Base-by-base conservation (phyloP, 176 grass and related monocot species). In the Thinopyrum elongatum region DNA sequence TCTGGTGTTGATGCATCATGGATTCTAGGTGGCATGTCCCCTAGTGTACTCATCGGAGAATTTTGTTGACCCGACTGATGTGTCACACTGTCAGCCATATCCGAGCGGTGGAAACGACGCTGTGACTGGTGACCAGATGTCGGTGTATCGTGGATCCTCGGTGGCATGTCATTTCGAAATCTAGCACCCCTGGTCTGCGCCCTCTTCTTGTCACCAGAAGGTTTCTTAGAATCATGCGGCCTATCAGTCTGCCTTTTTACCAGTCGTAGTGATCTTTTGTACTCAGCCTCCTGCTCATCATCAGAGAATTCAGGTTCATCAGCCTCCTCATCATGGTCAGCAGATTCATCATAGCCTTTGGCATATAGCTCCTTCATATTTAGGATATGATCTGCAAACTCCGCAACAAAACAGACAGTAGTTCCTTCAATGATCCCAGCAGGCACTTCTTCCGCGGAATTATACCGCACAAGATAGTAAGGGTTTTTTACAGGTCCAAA, bases 401-500 rank as follows among this genome's bases (percentile, higher is more conserved):
- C 88, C 0, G 34, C 25, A 74, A 99, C 85, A 71, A 99, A 95
- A 82, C 90, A 99, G 65, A 96, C 84, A 84, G 61, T 41, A 60
- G 90, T 92, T 53, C 97, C 94, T 38, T 81, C 59, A 81, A 81
- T 88, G 86, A 98, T 89, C 29, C 84, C 93, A 82, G 82, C 38
- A 87, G 96, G 93, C 23, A 96, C 80, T 42, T 94, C 94, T 73
- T 91, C 79, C 13, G 22, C 76, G 11, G 92, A 94, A 80, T 96
- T 96, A 87, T 91, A 99, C 63, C 94, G 83, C 27, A 96, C 81
- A 8, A 95, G 83, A 80, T 98, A 98, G 86, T 93, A 98, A 3
- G 91, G 96, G 31, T 88, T 92, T 67, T 98, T 98, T 15, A 95
- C 96, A 44, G 96, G 96, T 81, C 96, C 96, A 92, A 98, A 98